Evolutionary conservation across 1,284 basidiomycete species (phyloP).

Genomic region (Ustilago trichophora): DNA sequence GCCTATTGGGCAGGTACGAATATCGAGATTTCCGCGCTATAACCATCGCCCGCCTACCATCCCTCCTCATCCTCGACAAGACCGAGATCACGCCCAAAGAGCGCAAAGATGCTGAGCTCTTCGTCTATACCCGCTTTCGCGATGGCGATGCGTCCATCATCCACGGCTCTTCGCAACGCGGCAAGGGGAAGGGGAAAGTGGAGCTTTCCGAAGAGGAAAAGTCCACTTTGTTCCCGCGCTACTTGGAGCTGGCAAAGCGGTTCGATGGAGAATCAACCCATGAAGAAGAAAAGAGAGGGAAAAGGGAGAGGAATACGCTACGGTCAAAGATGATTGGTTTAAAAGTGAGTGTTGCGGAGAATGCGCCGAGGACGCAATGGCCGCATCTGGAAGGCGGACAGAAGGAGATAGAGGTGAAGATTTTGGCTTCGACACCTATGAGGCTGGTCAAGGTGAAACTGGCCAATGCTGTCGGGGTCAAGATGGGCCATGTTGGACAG

Average conservation of each 20-base stretch:
- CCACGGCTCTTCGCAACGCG: conserved; percentile 3
- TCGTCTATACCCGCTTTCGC: conserved; percentile 62
- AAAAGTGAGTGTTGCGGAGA: conserved; percentile 1
- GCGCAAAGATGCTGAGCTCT: conserved; percentile 84
- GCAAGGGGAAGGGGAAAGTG: neutral
- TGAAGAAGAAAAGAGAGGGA: too few species aligned
- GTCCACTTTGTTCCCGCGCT: conserved; percentile 16
- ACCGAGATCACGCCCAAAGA: conserved; percentile 76
- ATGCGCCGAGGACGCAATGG: neutral
- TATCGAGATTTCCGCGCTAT: conserved; percentile 73
- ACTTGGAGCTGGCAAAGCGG: conserved; percentile 13
- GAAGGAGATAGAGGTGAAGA: neutral
- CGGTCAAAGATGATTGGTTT: conserved; percentile 35
- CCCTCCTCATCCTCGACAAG: conserved; percentile 76
- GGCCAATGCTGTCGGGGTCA: conserved; percentile 20
- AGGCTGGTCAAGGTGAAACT: conserved; percentile 42
- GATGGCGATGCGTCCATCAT: conserved; percentile 27
- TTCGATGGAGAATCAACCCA: too few species aligned
- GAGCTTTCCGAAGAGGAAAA: conserved; percentile 13
- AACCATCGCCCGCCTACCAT: conserved; percentile 77
- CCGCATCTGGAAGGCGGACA: neutral
- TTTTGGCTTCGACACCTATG: conserved; percentile 46
- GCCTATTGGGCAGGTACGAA: conserved; percentile 47
- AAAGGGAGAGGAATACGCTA: conserved; percentile 14
- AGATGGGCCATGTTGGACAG: conserved; percentile 4